Base-by-base conservation (phyloP, 805 yeast species). In the Candida palmyrensis region DNA sequence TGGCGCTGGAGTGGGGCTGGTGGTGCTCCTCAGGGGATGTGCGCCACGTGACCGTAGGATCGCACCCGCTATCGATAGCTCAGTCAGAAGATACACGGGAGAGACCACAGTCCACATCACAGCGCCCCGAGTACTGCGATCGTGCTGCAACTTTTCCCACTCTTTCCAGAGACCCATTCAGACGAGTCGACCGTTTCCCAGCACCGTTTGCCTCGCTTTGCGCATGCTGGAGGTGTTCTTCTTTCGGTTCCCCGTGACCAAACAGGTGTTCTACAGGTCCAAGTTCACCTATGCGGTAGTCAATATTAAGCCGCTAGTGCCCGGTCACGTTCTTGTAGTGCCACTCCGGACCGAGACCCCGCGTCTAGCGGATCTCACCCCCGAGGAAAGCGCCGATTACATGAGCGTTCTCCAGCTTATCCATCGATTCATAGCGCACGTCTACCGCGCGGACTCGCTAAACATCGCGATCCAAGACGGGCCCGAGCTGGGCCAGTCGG, bases 401-500 rank as follows among this genome's bases (percentile, higher is more conserved):
- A 87, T 88, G 70, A 56, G 57, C 16, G 77, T 95, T 0, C 62
- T 92, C 7, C 96, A 85, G 44, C 49, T 72, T 29, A 70, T 92
- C 0, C 79, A 87, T 40, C 59, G 62, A 34, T 82, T 88, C 41
- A 78, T 92, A 11, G 79, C 72, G 42, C 49, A 67, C 37, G 62
- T 70, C 9, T 92, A 79, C 54, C 69, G 78, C 22, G 95, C 96
- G 2, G 94, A 89, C 45, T 68, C 95, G 1, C 51, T 88, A 39
- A 94, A 94, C 51, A 71, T 92, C 25, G 90, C 97, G 8, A 86
- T 94, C 38, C 99, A 92, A 55, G 99, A 92, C 53, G 98, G 98
- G 0, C 84, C 88, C 0, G 87, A 87, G 31, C 90, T 97, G 1
- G 98, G 98, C 3, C 98, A 92, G 53, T 76, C 89, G n/a, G 80